Evolutionary conservation across 306 rosid species (phyloP).

Genomic region (Phaseolus lunatus): DNA sequence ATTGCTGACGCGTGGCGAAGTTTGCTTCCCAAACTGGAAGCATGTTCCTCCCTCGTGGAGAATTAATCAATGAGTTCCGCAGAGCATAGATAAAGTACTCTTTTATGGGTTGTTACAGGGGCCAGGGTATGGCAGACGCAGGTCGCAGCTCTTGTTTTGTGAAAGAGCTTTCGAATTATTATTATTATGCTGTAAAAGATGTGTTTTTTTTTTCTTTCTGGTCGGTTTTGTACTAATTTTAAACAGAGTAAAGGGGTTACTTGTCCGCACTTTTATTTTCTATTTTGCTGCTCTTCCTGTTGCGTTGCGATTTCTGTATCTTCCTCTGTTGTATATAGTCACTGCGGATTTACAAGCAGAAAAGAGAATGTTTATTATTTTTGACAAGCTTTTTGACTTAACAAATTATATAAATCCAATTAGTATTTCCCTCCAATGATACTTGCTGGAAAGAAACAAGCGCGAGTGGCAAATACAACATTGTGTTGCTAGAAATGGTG

Average conservation of each 20-base stretch:
- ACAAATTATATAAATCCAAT: background rate
- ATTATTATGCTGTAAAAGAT: constrained; percentile 43
- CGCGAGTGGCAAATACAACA: no score
- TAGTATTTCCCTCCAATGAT: background rate
- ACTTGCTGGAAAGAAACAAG: background rate
- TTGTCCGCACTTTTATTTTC: background rate
- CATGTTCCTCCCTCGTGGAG: constrained; percentile 59
- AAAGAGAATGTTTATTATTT: background rate
- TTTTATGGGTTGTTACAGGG: constrained; percentile 31
- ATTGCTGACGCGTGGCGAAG: constrained; percentile 96
- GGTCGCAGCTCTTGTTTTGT: constrained; percentile 53
- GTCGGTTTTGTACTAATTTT: constrained; percentile 60
- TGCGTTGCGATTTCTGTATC: background rate
- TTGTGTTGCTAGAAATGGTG: no score
- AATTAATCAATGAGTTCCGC: constrained; percentile 34
- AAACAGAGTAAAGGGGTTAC: constrained; percentile 42
- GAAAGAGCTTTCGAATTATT: constrained; percentile 48
- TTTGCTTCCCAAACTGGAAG: constrained; percentile 94
- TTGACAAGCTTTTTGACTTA: background rate
- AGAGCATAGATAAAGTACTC: constrained; percentile 37
- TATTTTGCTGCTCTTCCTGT: background rate
- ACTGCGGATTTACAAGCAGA: background rate
- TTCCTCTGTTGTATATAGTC: background rate
- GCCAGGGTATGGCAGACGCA: constrained; percentile 38
- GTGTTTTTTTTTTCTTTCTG: constrained; percentile 41